Percentiles rank a stretch among this genome's conserved stretches.
Conservation (phyloP, 1,284 basidiomycete genomes). For the Fistulina hepatica region DNA sequence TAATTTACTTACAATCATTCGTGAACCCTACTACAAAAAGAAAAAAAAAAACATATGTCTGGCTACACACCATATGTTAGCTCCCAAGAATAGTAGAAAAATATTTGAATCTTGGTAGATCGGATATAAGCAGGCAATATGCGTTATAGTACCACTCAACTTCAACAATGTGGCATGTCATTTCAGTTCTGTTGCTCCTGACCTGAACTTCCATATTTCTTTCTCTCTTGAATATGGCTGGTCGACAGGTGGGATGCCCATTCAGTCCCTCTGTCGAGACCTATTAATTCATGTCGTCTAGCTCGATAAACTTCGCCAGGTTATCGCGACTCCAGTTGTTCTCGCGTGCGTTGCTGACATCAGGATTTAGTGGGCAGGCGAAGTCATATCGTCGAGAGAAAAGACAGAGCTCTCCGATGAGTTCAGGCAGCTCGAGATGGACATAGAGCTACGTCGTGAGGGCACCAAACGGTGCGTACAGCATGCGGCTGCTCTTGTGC, state of each 20-base stretch:
- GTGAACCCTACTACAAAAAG: too few species aligned
- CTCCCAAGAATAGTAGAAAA: too few species aligned
- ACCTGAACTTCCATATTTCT: not conserved
- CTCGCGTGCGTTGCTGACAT: not conserved
- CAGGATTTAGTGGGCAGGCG: conserved; percentile 55
- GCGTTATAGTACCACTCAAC: too few species aligned
- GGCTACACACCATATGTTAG: too few species aligned
- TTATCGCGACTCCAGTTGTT: conserved; percentile 19
- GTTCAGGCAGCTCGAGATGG: conserved; percentile 56
- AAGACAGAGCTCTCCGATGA: conserved; percentile 56
- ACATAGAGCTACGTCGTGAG: conserved; percentile 54
- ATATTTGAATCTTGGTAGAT: too few species aligned
- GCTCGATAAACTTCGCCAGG: conserved; percentile 61
- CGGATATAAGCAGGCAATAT: too few species aligned
- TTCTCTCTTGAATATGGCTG: conserved; percentile 35
- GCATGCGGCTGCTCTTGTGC: not conserved
- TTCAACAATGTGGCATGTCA: too few species aligned
- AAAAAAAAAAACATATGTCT: too few species aligned
- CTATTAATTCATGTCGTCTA: conserved; percentile 17
- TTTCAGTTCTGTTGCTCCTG: too few species aligned
- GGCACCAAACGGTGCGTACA: conserved; percentile 50
- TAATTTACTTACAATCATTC: too few species aligned
- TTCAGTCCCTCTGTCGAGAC: not conserved
- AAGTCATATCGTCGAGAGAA: conserved; percentile 62
- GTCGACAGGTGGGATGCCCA: conserved; percentile 35